A percentile compares a stretch with the other conserved stretches of the same genome.
phyloP scores from a whole-genome alignment of 2,329 filamentous ascomycete species.

The Neodidymelliopsis sp. region DNA sequence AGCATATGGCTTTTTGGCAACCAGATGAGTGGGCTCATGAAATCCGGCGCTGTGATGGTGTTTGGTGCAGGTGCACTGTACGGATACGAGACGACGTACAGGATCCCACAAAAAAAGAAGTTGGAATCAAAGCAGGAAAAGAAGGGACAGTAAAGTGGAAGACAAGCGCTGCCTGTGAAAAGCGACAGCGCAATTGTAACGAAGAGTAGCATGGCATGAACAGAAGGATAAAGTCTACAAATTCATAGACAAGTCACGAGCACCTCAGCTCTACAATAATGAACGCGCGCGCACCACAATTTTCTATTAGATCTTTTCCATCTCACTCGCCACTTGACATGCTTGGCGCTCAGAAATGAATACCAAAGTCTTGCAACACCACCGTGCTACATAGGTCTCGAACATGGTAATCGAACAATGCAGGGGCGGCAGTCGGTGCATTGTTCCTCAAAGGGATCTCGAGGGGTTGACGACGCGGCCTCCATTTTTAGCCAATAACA shows the following conservation, averaged over 20 bases:
- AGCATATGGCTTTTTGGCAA: conserved; percentile 97
- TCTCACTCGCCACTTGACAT: no score
- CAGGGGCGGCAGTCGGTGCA: not conserved
- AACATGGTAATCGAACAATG: not conserved
- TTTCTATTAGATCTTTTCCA: no score
- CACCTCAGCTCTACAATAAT: no score
- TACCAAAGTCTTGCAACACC: no score
- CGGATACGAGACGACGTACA: conserved; percentile 71
- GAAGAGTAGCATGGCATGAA: no score
- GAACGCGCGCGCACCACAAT: no score
- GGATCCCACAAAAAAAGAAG: conserved; percentile 52
- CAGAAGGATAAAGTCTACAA: no score
- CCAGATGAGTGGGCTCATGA: conserved; percentile 74
- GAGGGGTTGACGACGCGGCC: conserved; percentile 14
- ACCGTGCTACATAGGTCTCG: no score
- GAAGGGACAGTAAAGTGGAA: conserved; percentile 34
- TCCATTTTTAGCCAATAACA: conserved; percentile 4
- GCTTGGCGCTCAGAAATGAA: no score
- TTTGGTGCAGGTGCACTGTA: conserved; percentile 93
- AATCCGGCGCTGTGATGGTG: conserved; percentile 82
- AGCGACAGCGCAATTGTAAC: not conserved
- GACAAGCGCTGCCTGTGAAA: not conserved
- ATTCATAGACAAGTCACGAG: no score
- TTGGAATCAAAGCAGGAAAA: conserved; percentile 30
- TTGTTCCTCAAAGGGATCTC: not conserved